Percentiles rank a stretch among this genome's conserved stretches.
Conservation (phyloP, 169 alveolate genomes). For the Besnoitia besnoiti region DNA sequence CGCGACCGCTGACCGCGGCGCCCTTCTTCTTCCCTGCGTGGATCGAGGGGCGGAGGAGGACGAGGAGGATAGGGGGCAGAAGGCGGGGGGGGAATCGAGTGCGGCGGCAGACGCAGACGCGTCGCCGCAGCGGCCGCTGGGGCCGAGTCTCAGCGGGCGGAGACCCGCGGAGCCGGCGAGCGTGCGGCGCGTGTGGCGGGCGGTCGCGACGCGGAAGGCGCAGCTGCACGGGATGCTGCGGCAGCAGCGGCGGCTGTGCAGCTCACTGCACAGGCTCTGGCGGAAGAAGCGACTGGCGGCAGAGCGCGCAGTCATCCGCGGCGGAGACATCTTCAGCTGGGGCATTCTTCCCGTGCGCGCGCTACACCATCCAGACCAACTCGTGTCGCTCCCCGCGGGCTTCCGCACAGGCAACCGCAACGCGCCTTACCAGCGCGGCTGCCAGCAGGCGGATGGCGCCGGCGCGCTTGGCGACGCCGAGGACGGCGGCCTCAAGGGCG, state of each 20-base stretch:
- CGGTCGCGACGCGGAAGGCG: constrained; percentile 46
- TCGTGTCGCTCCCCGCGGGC: constrained; percentile 91
- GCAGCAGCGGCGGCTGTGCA: constrained; percentile 48
- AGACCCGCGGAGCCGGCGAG: not conserved
- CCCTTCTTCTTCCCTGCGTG: not conserved
- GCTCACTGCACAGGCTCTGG: constrained; percentile 49
- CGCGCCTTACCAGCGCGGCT: constrained; percentile 77
- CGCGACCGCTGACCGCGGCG: not conserved
- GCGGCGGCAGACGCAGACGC: not conserved
- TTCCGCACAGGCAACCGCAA: constrained; percentile 80
- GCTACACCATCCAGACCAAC: constrained; percentile 82
- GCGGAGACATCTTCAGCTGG: constrained; percentile 83
- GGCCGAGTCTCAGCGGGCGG: not conserved
- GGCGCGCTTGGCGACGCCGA: constrained; percentile 20
- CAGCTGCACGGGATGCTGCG: constrained; percentile 39
- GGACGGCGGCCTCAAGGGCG: constrained; percentile 31
- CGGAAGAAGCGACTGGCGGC: constrained; percentile 51
- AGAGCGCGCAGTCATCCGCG: constrained; percentile 46
- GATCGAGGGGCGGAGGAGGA: not conserved
- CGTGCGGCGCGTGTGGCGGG: constrained; percentile 41
- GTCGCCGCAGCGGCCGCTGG: not conserved
- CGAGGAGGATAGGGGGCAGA: not conserved
- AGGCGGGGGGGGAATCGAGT: not conserved
- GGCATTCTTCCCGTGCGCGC: constrained; percentile 91
- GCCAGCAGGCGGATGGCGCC: constrained; percentile 14